phyloP scores from a whole-genome alignment of 768 basidiomycete genomes.

The Boletus pseudopeckii region DNA sequence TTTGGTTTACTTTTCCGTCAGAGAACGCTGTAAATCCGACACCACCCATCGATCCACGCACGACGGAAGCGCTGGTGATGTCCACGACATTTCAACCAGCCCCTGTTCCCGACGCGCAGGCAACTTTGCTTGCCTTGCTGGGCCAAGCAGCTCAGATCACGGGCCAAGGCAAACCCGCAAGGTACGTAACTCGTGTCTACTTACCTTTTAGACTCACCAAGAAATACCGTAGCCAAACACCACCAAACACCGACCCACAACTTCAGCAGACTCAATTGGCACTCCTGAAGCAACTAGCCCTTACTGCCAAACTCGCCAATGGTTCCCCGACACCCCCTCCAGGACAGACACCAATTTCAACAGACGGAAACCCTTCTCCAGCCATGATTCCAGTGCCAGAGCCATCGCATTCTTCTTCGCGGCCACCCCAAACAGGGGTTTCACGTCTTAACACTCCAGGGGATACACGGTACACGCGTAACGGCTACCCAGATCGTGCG shows the following conservation, averaged over 20 bases:
- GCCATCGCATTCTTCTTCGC: slow-evolving; percentile 16
- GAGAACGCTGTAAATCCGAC: slow-evolving; percentile 43
- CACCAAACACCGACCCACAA: slow-evolving; percentile 48
- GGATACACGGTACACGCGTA: slow-evolving; percentile 37
- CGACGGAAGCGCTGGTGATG: slow-evolving; percentile 30
- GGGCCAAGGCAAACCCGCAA: slow-evolving; percentile 22
- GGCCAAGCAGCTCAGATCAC: slow-evolving; percentile 58
- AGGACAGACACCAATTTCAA: slow-evolving; percentile 29
- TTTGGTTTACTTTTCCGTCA: slow-evolving; percentile 58
- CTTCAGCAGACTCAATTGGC: slow-evolving; percentile 60
- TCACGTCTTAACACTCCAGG: slow-evolving; percentile 34
- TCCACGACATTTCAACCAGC: slow-evolving; percentile 27
- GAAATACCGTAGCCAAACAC: slow-evolving; percentile 53
- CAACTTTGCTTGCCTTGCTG: slow-evolving; percentile 65
- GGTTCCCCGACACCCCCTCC: slow-evolving; percentile 25
- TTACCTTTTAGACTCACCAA: slow-evolving; percentile 2
- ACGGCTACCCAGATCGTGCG: slow-evolving; percentile 38
- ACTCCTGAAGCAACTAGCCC: slow-evolving; percentile 73
- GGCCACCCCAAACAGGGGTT: not conserved
- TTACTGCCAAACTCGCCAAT: slow-evolving; percentile 47
- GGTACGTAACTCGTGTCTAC: slow-evolving; percentile 35
- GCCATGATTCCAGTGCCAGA: slow-evolving; percentile 11
- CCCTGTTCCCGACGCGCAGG: slow-evolving; percentile 44
- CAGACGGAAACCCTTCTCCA: not conserved
- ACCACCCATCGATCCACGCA: slow-evolving; percentile 37